Percentiles rank a stretch among this genome's conserved stretches.
Evolutionary conservation across 139 green algal species (phyloP).

Genomic region (Haematococcus sp.): DNA sequence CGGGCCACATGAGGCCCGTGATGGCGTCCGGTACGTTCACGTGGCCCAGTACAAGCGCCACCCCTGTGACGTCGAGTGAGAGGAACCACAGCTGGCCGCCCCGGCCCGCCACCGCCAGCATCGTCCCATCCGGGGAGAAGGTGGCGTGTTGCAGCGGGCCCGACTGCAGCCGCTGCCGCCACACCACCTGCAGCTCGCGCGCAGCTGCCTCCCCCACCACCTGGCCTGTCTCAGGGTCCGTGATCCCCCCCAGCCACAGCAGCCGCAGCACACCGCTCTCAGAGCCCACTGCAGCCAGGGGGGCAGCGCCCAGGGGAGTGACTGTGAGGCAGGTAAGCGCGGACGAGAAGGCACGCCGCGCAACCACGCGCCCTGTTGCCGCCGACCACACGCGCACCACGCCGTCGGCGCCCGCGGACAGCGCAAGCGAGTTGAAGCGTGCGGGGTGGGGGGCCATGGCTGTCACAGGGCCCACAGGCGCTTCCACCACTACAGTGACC

Average conservation of each 20-base stretch:
- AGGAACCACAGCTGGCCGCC: conserved; percentile 28
- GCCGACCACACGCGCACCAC: conserved; percentile 23
- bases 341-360: conserved; percentile 15
- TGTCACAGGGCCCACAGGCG: conserved; percentile 29
- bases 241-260: conserved; percentile 9
- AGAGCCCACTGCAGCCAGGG: conserved; percentile 35
- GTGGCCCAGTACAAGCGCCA: conserved; percentile 13
- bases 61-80: conserved; percentile 7
- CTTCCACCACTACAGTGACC: conserved; percentile 22
- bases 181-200: conserved; percentile 17
- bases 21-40: conserved; percentile 18
- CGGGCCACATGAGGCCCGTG: conserved; percentile 23
- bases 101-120: conserved; percentile 22
- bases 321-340: conserved; percentile 12
- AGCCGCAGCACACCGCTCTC: conserved; percentile 47
- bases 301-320: not conserved
- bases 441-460: conserved; percentile 30
- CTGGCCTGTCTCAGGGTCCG: not conserved
- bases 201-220: not conserved
- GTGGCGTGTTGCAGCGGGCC: conserved; percentile 6
- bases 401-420: conserved; percentile 31
- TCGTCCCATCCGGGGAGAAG: conserved; percentile 25
- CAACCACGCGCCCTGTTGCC: conserved; percentile 12
- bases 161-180: conserved; percentile 25
- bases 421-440: too few relatives aligned